Evolutionary conservation across 1,139 yeast species (phyloP), one percentile per base, ranked within the genome.

Genomic region (Candida dubliniensis): DNA sequence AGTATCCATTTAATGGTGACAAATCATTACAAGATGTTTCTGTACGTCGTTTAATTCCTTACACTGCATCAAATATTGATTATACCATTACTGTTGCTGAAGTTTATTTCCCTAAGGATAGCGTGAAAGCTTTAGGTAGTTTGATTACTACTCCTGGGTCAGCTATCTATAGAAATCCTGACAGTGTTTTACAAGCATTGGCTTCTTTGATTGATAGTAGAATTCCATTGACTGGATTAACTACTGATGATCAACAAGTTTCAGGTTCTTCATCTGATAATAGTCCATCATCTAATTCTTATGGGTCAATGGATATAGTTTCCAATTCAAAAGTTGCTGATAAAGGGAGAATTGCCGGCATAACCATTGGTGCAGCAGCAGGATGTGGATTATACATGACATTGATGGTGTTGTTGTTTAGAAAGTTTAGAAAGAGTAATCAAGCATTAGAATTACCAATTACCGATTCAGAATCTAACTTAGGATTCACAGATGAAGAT

Each of bases 41-140:
- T 6, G 87, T 84, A 34, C 68, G 69, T 49, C 78, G 82, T 62
- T 71, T 86, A 55, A 79, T 84, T 46, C 93, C 95, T 34, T 82
- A 77, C 56, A 71, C 81, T 3, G 76, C 86, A 2, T 51, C 56
- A n/a, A 74, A 68, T 36, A 61, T 71, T 47, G 57, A 65, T 38
- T 85, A 85, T 60, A 76, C 85, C 37, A 83, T 84, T 44, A 82
- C 91, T 0, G 86, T 86, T 48, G 93, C 93, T 13, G 87, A 83
- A 60, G 86, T 84, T 43, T 84, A 82, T 58, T 84, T 83, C 72
- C 88, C 88, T 38, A 60, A 67, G n/a, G 61, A 62, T 11, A 65
- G 75, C 12, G 69, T 82, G 13, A 57, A 59, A 11, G 59, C 67
- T 0, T 70, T 86, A 53, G 75, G 76, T 45, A 59, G 60, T 31